A percentile compares a stretch with the other conserved stretches of the same genome.
phyloP scores from a whole-genome alignment of 2,329 filamentous ascomycete species.

The Claviceps pusilla region DNA sequence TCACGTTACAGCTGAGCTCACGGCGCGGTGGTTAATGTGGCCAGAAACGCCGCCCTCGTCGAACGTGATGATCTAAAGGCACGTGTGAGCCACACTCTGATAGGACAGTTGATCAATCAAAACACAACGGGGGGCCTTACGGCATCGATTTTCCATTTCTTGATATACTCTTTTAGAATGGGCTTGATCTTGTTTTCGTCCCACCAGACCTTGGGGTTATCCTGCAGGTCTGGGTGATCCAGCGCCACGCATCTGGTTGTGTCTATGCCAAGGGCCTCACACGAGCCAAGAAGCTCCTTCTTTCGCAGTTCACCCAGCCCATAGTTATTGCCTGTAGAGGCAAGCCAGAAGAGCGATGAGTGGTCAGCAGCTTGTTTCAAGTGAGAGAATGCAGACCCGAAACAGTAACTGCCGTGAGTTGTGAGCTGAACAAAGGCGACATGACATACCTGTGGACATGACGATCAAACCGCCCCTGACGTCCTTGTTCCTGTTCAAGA shows the following conservation, averaged over 20 bases:
- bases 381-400: background rate
- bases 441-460: constrained; percentile 16
- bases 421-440: background rate
- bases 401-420: background rate
- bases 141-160: constrained; percentile 22
- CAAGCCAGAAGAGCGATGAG: background rate
- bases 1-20: constrained; percentile 23
- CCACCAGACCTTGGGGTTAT: constrained; percentile 25
- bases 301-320: constrained; percentile 16
- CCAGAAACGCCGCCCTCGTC: constrained; percentile 25
- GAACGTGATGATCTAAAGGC: constrained; percentile 22
- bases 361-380: background rate
- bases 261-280: constrained; percentile 15
- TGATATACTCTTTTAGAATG: constrained; percentile 19
- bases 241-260: constrained; percentile 16
- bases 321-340: constrained; percentile 15
- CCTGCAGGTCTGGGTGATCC: constrained; percentile 21
- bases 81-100: constrained; percentile 1
- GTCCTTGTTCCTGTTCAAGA: constrained; percentile 14
- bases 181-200: constrained; percentile 17
- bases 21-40: constrained; percentile 25
- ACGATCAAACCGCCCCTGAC: constrained; percentile 14
- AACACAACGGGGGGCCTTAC: constrained; percentile 9
- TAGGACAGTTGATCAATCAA: background rate
- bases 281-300: constrained; percentile 16